Evolutionary conservation across 2,329 filamentous ascomycete species (phyloP).

Genomic region (Coniochaeta sp.): DNA sequence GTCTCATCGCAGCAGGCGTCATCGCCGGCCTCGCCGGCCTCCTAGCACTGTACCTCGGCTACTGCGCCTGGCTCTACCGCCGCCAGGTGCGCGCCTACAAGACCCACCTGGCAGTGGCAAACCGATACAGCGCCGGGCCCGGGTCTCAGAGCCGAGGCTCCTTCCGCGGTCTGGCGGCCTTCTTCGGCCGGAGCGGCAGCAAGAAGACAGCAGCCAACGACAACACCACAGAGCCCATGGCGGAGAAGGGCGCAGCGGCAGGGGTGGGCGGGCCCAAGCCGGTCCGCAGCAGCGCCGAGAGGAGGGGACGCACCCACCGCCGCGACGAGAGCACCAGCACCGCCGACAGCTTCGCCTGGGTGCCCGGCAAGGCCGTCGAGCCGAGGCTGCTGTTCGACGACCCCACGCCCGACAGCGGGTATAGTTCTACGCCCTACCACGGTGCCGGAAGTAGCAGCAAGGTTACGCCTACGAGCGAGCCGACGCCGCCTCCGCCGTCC

Average conservation of each 20-base stretch:
- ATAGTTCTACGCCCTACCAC: conserved; percentile 1
- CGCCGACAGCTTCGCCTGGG: conserved; percentile 12
- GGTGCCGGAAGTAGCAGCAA: not conserved
- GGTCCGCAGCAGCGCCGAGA: not conserved
- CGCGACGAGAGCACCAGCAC: conserved; percentile 8
- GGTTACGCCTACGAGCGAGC: not conserved
- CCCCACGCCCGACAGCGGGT: conserved; percentile 10
- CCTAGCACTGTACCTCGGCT: conserved; percentile 57
- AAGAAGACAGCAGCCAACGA: conserved; percentile 5
- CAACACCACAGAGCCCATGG: not conserved
- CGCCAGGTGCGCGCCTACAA: conserved; percentile 64
- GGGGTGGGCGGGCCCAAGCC: conserved; percentile 4
- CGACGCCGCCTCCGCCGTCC: conserved; percentile 13
- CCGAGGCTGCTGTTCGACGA: conserved; percentile 14
- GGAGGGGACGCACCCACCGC: not conserved
- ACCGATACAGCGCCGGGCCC: conserved; percentile 42
- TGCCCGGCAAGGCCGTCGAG: conserved; percentile 6
- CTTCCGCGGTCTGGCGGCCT: conserved; percentile 18
- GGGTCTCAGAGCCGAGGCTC: conserved; percentile 21
- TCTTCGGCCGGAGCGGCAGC: conserved; percentile 16
- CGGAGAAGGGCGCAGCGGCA: conserved; percentile 4
- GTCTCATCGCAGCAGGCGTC: conserved; percentile 40
- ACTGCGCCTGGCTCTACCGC: conserved; percentile 67
- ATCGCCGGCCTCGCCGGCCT: conserved; percentile 60
- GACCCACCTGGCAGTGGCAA: conserved; percentile 57